Base-by-base conservation (phyloP, 768 basidiomycete genomes). In the Tricholoma terreum region DNA sequence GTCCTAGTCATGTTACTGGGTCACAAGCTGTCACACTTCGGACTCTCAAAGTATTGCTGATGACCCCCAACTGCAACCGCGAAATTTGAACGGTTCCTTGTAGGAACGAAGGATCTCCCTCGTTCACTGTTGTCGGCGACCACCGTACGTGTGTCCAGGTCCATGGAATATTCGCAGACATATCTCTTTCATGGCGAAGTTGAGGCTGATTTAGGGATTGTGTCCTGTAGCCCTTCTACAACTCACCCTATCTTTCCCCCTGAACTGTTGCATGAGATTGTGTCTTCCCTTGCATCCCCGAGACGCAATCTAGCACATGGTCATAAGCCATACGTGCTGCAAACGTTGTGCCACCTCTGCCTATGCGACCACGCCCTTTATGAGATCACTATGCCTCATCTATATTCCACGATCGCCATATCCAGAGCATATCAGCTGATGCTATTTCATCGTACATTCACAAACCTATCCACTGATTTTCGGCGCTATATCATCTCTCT, bases 1-100 rank as follows among this genome's bases (percentile, higher is more conserved):
- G 54, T 53, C 22, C 49, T 43, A 50, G 60, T 34, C 56, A 57
- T n/a, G n/a, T n/a, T n/a, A n/a, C n/a, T n/a, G n/a, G n/a, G n/a
- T n/a, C n/a, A n/a, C n/a, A n/a, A n/a, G n/a, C n/a, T n/a, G n/a
- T n/a, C n/a, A n/a, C n/a, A n/a, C n/a, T n/a, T n/a, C n/a, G n/a
- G n/a, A n/a, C n/a, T n/a, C n/a, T n/a, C n/a, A n/a, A n/a, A n/a
- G n/a, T n/a, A n/a, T n/a, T n/a, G n/a, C n/a, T n/a, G n/a, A n/a
- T n/a, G n/a, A n/a, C n/a, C n/a, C n/a, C n/a, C n/a, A n/a, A n/a
- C n/a, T n/a, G n/a, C n/a, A n/a, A n/a, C n/a, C n/a, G n/a, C n/a
- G n/a, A n/a, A n/a, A n/a, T n/a, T n/a, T n/a, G n/a, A n/a, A n/a
- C n/a, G n/a, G n/a, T n/a, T n/a, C n/a, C n/a, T n/a, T n/a, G n/a